Percentiles rank a stretch among this genome's conserved stretches.
Conservation (phyloP, 768 basidiomycete species). For the Mycena vulgaris region DNA sequence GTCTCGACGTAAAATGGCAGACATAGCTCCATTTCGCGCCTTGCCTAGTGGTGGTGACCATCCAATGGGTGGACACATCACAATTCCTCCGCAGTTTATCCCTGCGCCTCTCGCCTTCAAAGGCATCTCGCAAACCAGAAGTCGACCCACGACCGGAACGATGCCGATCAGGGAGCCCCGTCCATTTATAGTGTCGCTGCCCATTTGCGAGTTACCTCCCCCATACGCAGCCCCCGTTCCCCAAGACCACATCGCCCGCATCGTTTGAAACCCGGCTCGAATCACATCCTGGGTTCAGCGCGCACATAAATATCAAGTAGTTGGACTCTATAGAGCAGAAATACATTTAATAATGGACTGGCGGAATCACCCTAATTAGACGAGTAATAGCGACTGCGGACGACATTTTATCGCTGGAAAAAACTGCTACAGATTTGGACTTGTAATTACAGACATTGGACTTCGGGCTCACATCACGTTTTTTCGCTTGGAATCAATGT, state of each 20-base stretch:
- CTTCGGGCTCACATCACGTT: too few relatives aligned
- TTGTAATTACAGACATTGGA: too few relatives aligned
- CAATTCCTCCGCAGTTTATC: background rate
- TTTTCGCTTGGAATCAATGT: too few relatives aligned
- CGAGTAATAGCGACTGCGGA: too few relatives aligned
- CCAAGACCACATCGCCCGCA: background rate
- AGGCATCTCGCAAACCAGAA: background rate
- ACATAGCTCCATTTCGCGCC: background rate
- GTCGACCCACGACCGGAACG: background rate
- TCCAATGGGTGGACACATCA: background rate
- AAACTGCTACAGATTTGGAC: too few relatives aligned
- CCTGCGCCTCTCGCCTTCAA: background rate
- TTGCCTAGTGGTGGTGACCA: background rate
- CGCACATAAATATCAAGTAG: too few relatives aligned
- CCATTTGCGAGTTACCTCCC: background rate
- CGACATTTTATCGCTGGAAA: too few relatives aligned
- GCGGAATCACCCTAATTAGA: too few relatives aligned
- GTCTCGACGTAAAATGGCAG: background rate
- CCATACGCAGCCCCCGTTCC: background rate
- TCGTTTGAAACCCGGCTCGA: too few relatives aligned
- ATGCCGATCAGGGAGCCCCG: background rate
- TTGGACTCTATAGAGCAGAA: too few relatives aligned
- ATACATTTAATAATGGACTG: too few relatives aligned
- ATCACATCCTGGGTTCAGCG: too few relatives aligned
- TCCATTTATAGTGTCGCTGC: background rate